A percentile compares a stretch with the other conserved stretches of the same genome.
Conservation (phyloP, 2,329 filamentous ascomycete species). For the Alternaria sp. region DNA sequence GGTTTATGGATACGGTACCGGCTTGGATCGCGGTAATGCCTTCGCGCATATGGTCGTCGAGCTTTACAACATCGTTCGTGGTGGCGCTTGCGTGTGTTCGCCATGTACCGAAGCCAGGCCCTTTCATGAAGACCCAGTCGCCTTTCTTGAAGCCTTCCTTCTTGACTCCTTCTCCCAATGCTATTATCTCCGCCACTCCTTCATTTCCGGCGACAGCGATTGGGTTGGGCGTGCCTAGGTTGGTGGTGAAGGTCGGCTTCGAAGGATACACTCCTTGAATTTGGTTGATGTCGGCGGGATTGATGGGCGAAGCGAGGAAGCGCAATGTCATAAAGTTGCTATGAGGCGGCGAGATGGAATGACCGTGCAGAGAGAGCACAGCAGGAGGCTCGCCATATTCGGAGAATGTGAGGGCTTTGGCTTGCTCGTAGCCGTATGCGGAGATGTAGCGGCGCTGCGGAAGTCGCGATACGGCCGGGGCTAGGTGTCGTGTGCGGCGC, state of each 20-base stretch:
- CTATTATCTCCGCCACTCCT: conserved; percentile 87
- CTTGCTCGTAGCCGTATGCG: conserved; percentile 81
- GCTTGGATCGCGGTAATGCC: conserved; percentile 78
- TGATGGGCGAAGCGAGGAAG: conserved; percentile 89
- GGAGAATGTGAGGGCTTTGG: conserved; percentile 79
- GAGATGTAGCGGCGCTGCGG: conserved; percentile 56
- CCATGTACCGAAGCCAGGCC: conserved; percentile 89
- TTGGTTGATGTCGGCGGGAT: conserved; percentile 97
- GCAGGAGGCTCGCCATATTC: conserved; percentile 77
- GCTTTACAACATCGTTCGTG: conserved; percentile 67
- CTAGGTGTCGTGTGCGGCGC: conserved; percentile 16
- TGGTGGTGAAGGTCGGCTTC: conserved; percentile 76
- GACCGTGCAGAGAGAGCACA: conserved; percentile 71
- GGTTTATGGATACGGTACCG: conserved; percentile 90
- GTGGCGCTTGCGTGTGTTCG: conserved; percentile 81
- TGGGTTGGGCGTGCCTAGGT: conserved; percentile 77
- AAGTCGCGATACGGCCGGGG: conserved; percentile 8
- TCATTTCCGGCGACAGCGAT: conserved; percentile 87
- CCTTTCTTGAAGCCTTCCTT: conserved; percentile 66
- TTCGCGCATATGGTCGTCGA: conserved; percentile 71
- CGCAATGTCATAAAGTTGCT: conserved; percentile 77
- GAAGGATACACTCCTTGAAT: conserved; percentile 95
- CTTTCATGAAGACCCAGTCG: conserved; percentile 92
- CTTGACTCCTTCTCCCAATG: conserved; percentile 67
- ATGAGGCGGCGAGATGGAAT: conserved; percentile 78